phyloP scores from a whole-genome alignment of 169 alveolate species.

The Fabrea salina region DNA sequence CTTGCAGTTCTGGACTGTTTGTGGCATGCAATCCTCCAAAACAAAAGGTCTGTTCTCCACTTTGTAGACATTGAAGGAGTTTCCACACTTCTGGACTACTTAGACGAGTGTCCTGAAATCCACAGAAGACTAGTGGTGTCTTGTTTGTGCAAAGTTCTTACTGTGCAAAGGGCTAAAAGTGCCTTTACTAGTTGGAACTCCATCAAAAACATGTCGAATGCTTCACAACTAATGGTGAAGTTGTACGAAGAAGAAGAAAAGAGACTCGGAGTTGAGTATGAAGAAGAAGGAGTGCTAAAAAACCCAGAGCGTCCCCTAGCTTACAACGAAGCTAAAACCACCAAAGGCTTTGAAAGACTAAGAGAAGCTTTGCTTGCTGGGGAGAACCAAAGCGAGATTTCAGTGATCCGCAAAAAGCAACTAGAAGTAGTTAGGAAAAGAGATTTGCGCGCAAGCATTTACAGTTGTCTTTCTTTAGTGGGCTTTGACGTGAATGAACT shows the following conservation, averaged over 20 bases:
- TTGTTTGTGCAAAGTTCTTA: constrained; percentile 58
- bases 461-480: constrained; percentile 58
- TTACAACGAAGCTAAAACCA: constrained; percentile 13
- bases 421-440: constrained; percentile 55
- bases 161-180: constrained; percentile 47
- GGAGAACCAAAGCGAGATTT: constrained; percentile 37
- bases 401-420: constrained; percentile 54
- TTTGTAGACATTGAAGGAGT: constrained; percentile 75
- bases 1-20: constrained; percentile 70
- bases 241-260: constrained; percentile 66
- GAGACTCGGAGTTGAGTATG: constrained; percentile 57
- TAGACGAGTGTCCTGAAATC: constrained; percentile 60
- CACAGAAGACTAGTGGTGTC: constrained; percentile 57
- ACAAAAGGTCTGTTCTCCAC: constrained; percentile 61
- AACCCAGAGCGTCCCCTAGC: constrained; percentile 57
- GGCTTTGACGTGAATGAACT: constrained; percentile 68
- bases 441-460: constrained; percentile 69
- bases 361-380: constrained; percentile 48
- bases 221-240: constrained; percentile 62
- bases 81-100: constrained; percentile 60
- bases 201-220: constrained; percentile 58
- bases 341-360: constrained; percentile 45
- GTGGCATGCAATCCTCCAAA: constrained; percentile 61
- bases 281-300: constrained; percentile 51
- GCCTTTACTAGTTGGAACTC: constrained; percentile 69